These are phyloP conservation scores for Jasminum sambac DNA, from an alignment of 257 asterid species.

Conservation along the genomic window DNA sequence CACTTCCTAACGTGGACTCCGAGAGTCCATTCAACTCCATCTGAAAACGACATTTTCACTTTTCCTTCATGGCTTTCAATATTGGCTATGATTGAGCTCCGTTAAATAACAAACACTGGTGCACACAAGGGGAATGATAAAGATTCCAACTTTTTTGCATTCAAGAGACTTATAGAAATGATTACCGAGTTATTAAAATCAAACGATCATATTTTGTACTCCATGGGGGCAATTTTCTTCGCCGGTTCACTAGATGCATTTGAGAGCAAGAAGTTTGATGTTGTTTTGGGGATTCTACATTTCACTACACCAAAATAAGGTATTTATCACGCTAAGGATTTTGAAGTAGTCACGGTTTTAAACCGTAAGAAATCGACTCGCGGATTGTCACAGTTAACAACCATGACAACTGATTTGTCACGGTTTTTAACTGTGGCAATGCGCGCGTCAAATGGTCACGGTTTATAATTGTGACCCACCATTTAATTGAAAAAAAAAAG, in stretches of 20 bases:
- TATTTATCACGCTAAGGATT: no score
- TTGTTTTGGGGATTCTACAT: constrained; percentile 58
- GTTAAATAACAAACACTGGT: constrained; percentile 38
- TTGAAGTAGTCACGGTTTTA: no score
- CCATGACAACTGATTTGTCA: no score
- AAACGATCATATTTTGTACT: constrained; percentile 59
- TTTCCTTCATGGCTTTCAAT: constrained; percentile 62
- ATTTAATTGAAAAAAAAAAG: no score
- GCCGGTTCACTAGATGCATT: constrained; percentile 45
- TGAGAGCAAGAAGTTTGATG: constrained; percentile 47
- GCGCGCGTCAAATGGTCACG: no score
- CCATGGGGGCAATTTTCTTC: constrained; percentile 58
- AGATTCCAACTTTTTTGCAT: constrained; percentile 46
- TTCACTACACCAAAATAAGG: no score
- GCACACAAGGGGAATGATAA: constrained; percentile 42
- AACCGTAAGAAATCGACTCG: no score
- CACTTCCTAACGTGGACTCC: constrained; percentile 45
- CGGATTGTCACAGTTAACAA: no score
- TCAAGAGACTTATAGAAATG: constrained; percentile 50
- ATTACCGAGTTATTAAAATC: constrained; percentile 48
- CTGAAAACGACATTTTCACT: constrained; percentile 27
- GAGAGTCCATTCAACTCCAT: constrained; percentile 25
- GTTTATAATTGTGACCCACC: no score
- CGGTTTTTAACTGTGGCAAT: no score
- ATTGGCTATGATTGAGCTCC: constrained; percentile 66